A percentile compares a stretch with the other conserved stretches of the same genome.
phyloP scores from a whole-genome alignment of 2,329 filamentous ascomycete species.

The Pyrenophora tritici-repentis region DNA sequence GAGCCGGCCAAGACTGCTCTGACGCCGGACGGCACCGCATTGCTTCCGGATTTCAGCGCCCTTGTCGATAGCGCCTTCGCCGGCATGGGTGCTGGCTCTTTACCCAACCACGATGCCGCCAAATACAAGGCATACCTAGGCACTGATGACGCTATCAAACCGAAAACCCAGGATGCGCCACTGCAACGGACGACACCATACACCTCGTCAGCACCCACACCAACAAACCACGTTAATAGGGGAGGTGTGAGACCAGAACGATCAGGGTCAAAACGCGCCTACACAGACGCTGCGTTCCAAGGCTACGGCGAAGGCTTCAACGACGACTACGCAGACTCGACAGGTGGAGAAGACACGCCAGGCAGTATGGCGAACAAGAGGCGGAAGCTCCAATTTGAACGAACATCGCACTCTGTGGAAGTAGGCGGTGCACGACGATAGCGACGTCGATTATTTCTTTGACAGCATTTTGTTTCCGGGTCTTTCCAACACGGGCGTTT shows the following conservation, averaged over 20 bases:
- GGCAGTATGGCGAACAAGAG: slow-evolving; percentile 39
- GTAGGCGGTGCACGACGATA: slow-evolving; percentile 45
- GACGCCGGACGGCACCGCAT: slow-evolving; percentile 33
- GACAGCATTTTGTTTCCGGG: slow-evolving; percentile 13
- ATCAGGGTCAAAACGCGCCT: slow-evolving; percentile 73
- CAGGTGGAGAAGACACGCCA: slow-evolving; percentile 69
- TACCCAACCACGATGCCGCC: slow-evolving; percentile 49
- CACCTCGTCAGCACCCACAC: slow-evolving; percentile 31
- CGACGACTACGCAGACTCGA: slow-evolving; percentile 72
- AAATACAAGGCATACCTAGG: slow-evolving; percentile 52
- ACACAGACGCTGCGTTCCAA: slow-evolving; percentile 74
- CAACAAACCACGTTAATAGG: slow-evolving; percentile 44
- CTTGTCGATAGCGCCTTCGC: slow-evolving; percentile 50
- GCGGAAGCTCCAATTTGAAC: slow-evolving; percentile 43
- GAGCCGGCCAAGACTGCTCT: slow-evolving; percentile 43
- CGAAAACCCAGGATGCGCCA: slow-evolving; percentile 34
- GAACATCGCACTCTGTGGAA: slow-evolving; percentile 42
- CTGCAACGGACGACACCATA: slow-evolving; percentile 28
- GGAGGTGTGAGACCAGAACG: slow-evolving; percentile 65
- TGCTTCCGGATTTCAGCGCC: slow-evolving; percentile 30
- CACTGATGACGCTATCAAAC: slow-evolving; percentile 48
- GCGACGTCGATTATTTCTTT: slow-evolving; percentile 17
- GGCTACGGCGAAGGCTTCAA: slow-evolving; percentile 74
- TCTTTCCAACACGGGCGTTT: slow-evolving; percentile 13
- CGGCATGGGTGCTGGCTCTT: slow-evolving; percentile 50